phyloP scores from a whole-genome alignment of 305 asterid genomes.

The Solanum hybrid region DNA sequence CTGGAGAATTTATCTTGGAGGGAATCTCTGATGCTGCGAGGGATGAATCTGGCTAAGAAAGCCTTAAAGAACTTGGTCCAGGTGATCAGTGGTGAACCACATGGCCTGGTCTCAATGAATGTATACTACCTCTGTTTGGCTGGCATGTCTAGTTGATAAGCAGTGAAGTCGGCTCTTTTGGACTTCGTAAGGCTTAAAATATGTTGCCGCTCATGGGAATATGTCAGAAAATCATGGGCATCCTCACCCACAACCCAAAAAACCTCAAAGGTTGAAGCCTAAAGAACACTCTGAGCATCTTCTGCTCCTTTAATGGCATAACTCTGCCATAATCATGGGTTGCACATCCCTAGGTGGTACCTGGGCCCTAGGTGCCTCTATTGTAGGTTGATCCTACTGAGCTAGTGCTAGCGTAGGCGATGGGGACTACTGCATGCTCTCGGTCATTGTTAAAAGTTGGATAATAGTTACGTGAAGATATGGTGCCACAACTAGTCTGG shows the following conservation, averaged over 20 bases:
- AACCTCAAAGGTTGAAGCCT: neutral
- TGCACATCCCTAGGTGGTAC: neutral
- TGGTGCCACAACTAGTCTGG: neutral
- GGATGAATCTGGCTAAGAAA: neutral
- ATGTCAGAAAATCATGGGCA: neutral
- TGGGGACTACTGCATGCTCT: neutral
- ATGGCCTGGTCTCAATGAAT: neutral
- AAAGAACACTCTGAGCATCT: too few species aligned
- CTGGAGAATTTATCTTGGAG: neutral
- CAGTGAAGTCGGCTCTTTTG: neutral
- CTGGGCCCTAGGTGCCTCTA: too few species aligned
- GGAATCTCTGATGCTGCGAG: too few species aligned
- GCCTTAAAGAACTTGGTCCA: neutral
- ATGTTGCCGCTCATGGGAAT: rapidly evolving
- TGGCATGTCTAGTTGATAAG: neutral
- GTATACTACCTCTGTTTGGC: rapidly evolving
- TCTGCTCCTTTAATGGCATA: neutral
- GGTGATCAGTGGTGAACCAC: neutral
- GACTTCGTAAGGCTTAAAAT: neutral
- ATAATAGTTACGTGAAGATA: neutral
- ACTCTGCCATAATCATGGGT: too few species aligned
- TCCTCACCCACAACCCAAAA: neutral
- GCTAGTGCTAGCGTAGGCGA: neutral
- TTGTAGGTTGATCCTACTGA: neutral
- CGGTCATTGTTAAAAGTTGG: neutral